A percentile compares a stretch with the other conserved stretches of the same genome.
Evolutionary conservation across 106 monocot genomes (phyloP).

Genomic region (Dioscorea zingiberensis): DNA sequence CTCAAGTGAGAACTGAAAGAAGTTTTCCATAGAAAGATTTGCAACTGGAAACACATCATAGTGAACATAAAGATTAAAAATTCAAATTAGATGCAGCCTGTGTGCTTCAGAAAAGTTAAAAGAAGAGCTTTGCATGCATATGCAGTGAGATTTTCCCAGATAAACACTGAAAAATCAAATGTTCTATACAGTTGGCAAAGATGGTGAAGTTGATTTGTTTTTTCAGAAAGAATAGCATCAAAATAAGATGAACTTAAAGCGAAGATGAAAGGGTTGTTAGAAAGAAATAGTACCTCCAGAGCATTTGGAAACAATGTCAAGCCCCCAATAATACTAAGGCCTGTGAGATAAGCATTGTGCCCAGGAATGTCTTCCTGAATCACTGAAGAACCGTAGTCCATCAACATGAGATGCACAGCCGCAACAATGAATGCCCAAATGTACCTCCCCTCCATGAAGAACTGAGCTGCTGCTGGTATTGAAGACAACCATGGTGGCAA

Average conservation of each 20-base stretch:
- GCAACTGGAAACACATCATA: no score
- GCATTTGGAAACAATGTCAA: slow-evolving; percentile 59
- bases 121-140: background rate
- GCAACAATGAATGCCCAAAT: slow-evolving; percentile 27
- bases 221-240: background rate
- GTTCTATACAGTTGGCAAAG: no score
- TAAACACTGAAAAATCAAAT: background rate
- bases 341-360: slow-evolving; percentile 57
- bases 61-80: no score
- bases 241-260: background rate
- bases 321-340: slow-evolving; percentile 70
- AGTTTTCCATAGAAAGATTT: no score
- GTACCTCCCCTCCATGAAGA: slow-evolving; percentile 53
- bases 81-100: no score
- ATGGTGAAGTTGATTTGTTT: background rate
- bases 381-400: slow-evolving; percentile 56
- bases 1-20: no score
- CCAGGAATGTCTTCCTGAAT: slow-evolving; percentile 69
- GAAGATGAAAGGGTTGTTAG: background rate
- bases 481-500: slow-evolving; percentile 48
- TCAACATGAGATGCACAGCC: slow-evolving; percentile 37
- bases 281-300: slow-evolving; percentile 41
- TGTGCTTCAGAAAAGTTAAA: background rate
- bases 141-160: background rate
- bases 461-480: slow-evolving; percentile 42